Conservation (phyloP, 2,329 filamentous ascomycete species). For the Onygenales sp. region DNA sequence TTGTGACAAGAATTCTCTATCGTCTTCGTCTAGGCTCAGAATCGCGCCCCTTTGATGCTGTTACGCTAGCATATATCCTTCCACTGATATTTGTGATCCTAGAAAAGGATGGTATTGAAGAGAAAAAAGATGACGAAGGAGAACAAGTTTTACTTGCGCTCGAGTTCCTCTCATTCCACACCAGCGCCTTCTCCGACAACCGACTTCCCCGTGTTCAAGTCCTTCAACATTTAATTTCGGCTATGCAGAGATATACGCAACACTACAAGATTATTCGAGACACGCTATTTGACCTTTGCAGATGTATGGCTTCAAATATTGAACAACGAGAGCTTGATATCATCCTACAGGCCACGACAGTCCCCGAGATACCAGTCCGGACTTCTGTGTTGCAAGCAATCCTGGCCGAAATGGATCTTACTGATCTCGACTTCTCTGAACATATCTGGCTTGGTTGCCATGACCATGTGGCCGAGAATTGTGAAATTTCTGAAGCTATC, state of each 20-base stretch:
- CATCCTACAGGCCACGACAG: constrained; percentile 69
- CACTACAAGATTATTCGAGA: constrained; percentile 96
- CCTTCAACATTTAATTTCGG: constrained; percentile 59
- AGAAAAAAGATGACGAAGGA: constrained; percentile 58
- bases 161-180: constrained; percentile 84
- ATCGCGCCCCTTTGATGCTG: constrained; percentile 83
- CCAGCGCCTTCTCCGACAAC: constrained; percentile 62
- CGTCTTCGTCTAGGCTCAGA: constrained; percentile 82
- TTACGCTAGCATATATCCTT: constrained; percentile 79
- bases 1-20: constrained; percentile 83
- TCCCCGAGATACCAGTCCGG: constrained; percentile 69
- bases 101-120: constrained; percentile 63
- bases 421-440: constrained; percentile 73
- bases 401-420: constrained; percentile 84
- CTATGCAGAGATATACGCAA: constrained; percentile 82
- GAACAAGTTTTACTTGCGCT: constrained; percentile 85
- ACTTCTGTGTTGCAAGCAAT: constrained; percentile 82
- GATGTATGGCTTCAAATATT: constrained; percentile 77
- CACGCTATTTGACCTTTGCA: constrained; percentile 75
- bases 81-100: constrained; percentile 74
- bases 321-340: constrained; percentile 60
- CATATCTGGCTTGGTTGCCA: constrained; percentile 92
- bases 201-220: constrained; percentile 68
- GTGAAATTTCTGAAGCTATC: constrained; percentile 71
- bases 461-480: constrained; percentile 82